Evolutionary conservation across 805 yeast species (phyloP).

Genomic region (Candida awuae): DNA sequence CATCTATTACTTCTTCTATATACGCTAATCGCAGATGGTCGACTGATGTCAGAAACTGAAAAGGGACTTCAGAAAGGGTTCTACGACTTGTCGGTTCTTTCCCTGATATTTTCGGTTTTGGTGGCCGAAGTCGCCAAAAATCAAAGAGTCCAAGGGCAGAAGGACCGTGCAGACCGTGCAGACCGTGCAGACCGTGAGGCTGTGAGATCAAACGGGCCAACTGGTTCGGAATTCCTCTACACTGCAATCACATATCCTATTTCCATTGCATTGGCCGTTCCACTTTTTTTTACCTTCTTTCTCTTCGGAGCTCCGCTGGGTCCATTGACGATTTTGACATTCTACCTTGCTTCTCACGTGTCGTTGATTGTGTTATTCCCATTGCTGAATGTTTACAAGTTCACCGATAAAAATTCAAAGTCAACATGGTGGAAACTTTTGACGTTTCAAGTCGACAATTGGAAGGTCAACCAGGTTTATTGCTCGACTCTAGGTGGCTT

Average conservation of each 20-base stretch:
- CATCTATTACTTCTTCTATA: slow-evolving; percentile 23
- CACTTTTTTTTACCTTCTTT: slow-evolving; percentile 25
- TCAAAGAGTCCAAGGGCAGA: too few relatives aligned
- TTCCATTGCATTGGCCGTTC: slow-evolving; percentile 16
- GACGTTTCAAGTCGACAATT: slow-evolving; percentile 25
- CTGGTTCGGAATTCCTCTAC: slow-evolving; percentile 11
- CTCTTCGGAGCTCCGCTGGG: slow-evolving; percentile 21
- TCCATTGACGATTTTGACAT: slow-evolving; percentile 11
- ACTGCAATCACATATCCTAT: slow-evolving; percentile 12
- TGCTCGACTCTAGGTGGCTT: slow-evolving; percentile 35
- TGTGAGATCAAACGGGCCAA: slow-evolving; percentile 14
- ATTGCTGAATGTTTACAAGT: slow-evolving; percentile 34
- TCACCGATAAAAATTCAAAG: slow-evolving; percentile 28
- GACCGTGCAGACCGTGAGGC: too few relatives aligned
- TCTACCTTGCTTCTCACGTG: slow-evolving; percentile 15
- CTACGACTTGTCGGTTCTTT: slow-evolving; percentile 7
- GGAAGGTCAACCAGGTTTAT: slow-evolving; percentile 29
- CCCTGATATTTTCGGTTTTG: slow-evolving; percentile 12
- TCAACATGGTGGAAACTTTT: slow-evolving; percentile 23
- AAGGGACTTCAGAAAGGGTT: slow-evolving; percentile 12
- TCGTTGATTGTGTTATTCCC: slow-evolving; percentile 16
- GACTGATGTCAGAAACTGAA: slow-evolving; percentile 24
- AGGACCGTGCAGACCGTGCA: too few relatives aligned
- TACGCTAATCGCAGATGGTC: slow-evolving; percentile 27
- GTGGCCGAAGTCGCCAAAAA: slow-evolving; percentile 24